Evolutionary conservation across 306 rosid species (phyloP).

Genomic region (Cucumis hystrix): DNA sequence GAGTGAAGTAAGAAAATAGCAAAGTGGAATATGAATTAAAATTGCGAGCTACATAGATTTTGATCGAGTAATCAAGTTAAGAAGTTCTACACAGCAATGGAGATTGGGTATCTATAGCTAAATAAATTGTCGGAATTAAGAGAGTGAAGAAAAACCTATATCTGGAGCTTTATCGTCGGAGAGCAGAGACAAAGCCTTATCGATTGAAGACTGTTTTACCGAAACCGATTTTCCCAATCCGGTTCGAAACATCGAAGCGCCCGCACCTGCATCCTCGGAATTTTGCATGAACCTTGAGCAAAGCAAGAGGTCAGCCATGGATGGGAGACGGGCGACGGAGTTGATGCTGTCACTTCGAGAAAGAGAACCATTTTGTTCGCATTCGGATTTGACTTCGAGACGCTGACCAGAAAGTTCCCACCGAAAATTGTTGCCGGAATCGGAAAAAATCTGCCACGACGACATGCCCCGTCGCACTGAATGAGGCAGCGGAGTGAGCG

Average conservation of each 20-base stretch:
- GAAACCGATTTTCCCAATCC: slow-evolving; percentile 32
- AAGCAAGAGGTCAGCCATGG: slow-evolving; percentile 37
- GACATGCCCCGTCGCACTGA: slow-evolving; percentile 14
- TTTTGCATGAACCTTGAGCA: slow-evolving; percentile 30
- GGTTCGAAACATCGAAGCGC: slow-evolving; percentile 27
- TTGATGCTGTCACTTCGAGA: not conserved
- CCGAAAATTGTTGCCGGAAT: slow-evolving; percentile 11
- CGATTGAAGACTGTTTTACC: slow-evolving; percentile 33
- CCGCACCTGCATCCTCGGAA: slow-evolving; percentile 3
- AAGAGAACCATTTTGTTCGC: not conserved
- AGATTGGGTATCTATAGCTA: no score
- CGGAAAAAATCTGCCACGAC: slow-evolving; percentile 26
- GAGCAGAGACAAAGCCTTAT: slow-evolving; percentile 32
- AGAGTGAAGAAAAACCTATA: not conserved
- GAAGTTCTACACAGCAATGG: not conserved
- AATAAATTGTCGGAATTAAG: not conserved
- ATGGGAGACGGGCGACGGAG: slow-evolving; percentile 22
- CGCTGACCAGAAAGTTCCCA: slow-evolving; percentile 19
- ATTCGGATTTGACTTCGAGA: slow-evolving; percentile 5
- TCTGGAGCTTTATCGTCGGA: slow-evolving; percentile 10
- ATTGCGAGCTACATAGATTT: not conserved
- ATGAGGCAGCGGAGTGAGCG: not conserved
- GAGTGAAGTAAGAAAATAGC: not conserved
- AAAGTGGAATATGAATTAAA: not conserved
- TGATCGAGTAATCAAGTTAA: not conserved